Percentiles rank a stretch among this genome's conserved stretches.
phyloP scores from a whole-genome alignment of 441 rosid species.

The Hura crepitans region DNA sequence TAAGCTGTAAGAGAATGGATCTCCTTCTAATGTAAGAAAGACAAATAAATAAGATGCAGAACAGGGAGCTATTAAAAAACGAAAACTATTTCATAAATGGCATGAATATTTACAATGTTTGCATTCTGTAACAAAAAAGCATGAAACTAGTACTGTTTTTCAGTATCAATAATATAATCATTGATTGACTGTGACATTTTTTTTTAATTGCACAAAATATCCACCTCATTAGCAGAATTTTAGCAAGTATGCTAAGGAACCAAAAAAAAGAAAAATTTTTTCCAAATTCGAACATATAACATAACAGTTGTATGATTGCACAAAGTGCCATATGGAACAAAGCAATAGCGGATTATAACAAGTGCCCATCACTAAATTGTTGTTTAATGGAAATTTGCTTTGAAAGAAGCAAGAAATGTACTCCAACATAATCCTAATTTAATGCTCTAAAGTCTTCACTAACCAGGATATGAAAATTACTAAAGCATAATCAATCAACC shows the following conservation, averaged over 20 bases:
- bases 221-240: background rate
- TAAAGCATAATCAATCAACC: background rate
- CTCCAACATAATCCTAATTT: background rate
- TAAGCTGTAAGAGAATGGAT: background rate
- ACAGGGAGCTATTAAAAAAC: background rate
- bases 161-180: background rate
- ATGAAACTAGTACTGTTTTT: background rate
- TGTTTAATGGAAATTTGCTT: background rate
- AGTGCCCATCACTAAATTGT: background rate
- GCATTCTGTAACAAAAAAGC: background rate
- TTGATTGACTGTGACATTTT: background rate
- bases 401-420: background rate
- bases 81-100: background rate
- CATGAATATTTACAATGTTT: background rate
- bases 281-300: background rate
- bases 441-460: background rate
- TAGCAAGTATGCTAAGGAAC: background rate
- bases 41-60: background rate
- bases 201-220: background rate
- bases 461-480: background rate
- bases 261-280: background rate
- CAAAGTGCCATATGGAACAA: conserved; percentile 2
- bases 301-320: background rate
- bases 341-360: background rate
- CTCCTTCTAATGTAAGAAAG: background rate